phyloP scores from a whole-genome alignment of 225 moss, liverwort and hornwort genomes.

The Pleurozium schreberi region DNA sequence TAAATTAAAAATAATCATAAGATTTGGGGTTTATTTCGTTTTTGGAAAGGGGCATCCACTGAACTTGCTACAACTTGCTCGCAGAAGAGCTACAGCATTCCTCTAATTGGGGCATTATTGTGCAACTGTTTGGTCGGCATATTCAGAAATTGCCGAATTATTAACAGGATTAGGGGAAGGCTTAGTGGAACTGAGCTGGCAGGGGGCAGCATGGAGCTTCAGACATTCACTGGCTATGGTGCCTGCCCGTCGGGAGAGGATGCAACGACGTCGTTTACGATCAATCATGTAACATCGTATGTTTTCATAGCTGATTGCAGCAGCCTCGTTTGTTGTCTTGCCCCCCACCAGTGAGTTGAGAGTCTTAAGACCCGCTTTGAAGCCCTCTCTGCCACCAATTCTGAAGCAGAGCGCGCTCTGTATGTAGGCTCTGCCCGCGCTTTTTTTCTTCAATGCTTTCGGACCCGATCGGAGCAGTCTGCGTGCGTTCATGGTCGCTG shows the following conservation, averaged over 20 bases:
- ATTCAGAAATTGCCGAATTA: not conserved
- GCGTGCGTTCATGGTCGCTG: not conserved
- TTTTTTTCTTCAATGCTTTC: not conserved
- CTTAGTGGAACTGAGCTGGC: conserved; percentile 7
- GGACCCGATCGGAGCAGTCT: not conserved
- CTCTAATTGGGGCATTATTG: not conserved
- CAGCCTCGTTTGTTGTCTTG: not conserved
- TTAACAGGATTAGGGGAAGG: conserved; percentile 1
- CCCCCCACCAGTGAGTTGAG: not conserved
- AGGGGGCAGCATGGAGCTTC: not conserved
- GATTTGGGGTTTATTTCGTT: not conserved
- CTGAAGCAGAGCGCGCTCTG: not conserved
- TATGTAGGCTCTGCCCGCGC: not conserved
- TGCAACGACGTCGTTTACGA: conserved; percentile 1
- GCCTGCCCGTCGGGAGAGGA: not conserved
- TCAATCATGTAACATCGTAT: not conserved
- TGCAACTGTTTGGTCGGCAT: not conserved
- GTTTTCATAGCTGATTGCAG: not conserved
- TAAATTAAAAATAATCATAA: not conserved
- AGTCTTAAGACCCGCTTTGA: not conserved
- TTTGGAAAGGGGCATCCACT: not conserved
- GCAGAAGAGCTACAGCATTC: not conserved
- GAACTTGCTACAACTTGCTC: not conserved
- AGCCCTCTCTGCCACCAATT: not conserved
- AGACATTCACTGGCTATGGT: not conserved